A percentile compares a stretch with the other conserved stretches of the same genome.
Conservation (phyloP, 192 early-diverging fungal species). For the Haplosporangium gracile region DNA sequence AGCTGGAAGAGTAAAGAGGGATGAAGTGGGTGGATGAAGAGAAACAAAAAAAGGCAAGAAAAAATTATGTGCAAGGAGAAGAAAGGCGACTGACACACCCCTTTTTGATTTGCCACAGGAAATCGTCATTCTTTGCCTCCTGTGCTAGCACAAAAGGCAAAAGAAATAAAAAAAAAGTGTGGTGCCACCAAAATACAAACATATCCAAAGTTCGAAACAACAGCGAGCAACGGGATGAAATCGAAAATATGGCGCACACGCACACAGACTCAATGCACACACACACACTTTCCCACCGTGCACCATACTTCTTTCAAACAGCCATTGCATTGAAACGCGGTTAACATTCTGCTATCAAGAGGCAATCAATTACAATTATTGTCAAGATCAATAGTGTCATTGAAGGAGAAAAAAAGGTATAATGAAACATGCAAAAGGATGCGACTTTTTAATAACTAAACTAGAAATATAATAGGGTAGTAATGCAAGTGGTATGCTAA, state of each 20-base stretch:
- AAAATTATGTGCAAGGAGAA: background rate
- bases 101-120: conserved; percentile 1
- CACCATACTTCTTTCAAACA: no score
- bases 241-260: no score
- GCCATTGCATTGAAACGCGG: no score
- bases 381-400: background rate
- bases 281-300: no score
- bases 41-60: background rate
- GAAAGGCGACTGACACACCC: background rate
- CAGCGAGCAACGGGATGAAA: no score
- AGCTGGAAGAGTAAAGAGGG: background rate
- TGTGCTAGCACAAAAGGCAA: no score
- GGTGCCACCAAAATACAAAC: no score
- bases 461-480: background rate
- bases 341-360: no score
- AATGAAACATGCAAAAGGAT: background rate
- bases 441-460: background rate
- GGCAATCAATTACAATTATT: no score
- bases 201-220: no score
- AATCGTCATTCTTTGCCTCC: background rate
- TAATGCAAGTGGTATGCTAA: conserved; percentile 10
- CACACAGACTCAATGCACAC: no score
- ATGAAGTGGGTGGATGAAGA: background rate
- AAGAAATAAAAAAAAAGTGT: no score
- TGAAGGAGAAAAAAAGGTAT: background rate